Base-by-base conservation (phyloP, 176 grass and related monocot genomes). In the Aegilops sharonensis region DNA sequence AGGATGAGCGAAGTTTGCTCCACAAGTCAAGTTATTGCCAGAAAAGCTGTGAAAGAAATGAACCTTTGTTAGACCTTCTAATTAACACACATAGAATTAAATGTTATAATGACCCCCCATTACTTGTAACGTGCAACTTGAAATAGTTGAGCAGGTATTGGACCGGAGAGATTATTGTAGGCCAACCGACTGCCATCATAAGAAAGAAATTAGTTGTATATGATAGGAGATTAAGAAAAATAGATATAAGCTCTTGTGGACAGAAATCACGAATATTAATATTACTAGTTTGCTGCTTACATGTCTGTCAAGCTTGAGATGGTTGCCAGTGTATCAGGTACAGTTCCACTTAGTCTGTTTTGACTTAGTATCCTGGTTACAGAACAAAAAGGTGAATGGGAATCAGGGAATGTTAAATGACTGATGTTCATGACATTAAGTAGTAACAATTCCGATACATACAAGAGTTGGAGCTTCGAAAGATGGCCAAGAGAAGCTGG, bases 61-160 rank as follows among this genome's bases (percentile, higher is more conserved):
- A 94, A 92, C 83, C 11, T 48, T 83, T 81, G 82, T 89, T 61
- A 94, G 86, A 63, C 20, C 64, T 40, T 39, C 72, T 52, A 69
- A 77, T 45, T 70, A 71, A 42, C 25, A 85, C n/a, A 57, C 21
- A 83, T 72, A 29, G 5, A 80, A 17, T 17, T 9, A 85, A 79
- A 85, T 80, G 7, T 69, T 37, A 52, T 5, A 86, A 74, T 36
- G 9, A 83, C 40, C 42, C 45, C 78, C 79, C 73, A 75, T 81
- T 98, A 98, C 97, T 99, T 99, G 90, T 96, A 99, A 88, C 87
- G 93, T 89, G 87, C 92, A 77, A 96, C 97, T 94, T 92, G 81
- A 90, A 96, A 99, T 36, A 99, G 87, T 24, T 67, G 78, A 83
- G 78, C 61, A 72, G 97, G 92, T 94, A 99, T 99, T 87, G 88